A percentile compares a stretch with the other conserved stretches of the same genome.
Conservation (phyloP, 2,329 filamentous ascomycete genomes). For the Neonectria neomacrospora region DNA sequence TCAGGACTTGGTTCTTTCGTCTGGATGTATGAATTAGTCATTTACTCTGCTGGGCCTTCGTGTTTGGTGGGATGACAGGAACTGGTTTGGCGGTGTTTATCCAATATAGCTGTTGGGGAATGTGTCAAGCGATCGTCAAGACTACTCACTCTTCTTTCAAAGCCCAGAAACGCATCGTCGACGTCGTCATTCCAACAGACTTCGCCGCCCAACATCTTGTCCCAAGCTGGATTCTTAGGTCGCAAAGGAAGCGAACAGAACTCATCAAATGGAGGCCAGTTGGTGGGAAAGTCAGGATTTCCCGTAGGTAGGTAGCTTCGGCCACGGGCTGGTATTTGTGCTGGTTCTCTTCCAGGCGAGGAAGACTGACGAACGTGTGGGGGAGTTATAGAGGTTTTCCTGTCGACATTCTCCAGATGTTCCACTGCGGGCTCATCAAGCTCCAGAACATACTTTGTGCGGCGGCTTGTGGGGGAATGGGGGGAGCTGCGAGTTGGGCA, state of each 20-base stretch:
- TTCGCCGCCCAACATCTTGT: neutral
- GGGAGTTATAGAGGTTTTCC: neutral
- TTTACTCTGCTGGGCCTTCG: neutral
- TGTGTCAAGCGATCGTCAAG: neutral
- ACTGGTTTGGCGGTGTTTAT: neutral
- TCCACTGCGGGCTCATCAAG: neutral
- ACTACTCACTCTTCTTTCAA: neutral
- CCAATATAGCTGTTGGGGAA: neutral
- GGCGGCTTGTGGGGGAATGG: neutral
- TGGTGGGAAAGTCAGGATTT: neutral
- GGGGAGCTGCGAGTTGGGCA: neutral
- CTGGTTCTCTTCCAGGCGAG: neutral
- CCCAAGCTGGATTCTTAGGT: neutral
- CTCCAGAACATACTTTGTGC: neutral
- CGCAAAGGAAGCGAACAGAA: neutral
- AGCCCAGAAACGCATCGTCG: neutral
- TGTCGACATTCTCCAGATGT: neutral
- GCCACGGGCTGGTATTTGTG: neutral
- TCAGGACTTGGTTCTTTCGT: neutral
- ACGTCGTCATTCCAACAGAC: neutral
- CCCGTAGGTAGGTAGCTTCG: neutral
- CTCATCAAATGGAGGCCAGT: conserved; percentile 1
- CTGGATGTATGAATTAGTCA: neutral
- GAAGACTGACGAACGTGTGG: neutral
- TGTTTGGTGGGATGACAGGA: neutral